A percentile compares a stretch with the other conserved stretches of the same genome.
Conservation (phyloP, 108 stramenopile species). For the Nitzschia putrida region DNA sequence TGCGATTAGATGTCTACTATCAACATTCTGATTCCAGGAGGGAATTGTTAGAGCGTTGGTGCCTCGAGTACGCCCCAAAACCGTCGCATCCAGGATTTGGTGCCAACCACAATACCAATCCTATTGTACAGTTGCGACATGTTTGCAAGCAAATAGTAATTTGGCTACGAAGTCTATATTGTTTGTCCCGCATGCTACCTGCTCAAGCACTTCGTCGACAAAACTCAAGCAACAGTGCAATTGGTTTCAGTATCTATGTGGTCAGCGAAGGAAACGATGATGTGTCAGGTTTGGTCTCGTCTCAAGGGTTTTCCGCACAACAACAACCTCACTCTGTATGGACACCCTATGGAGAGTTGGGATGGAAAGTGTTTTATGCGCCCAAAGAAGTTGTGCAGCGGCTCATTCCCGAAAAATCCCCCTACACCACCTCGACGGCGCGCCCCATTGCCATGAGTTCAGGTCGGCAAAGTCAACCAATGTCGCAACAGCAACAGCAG, state of each 20-base stretch:
- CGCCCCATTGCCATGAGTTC: conserved; percentile 20
- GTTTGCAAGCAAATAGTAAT: conserved; percentile 77
- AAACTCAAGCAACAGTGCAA: conserved; percentile 12
- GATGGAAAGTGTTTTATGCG: conserved; percentile 65
- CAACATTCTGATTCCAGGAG: conserved; percentile 53
- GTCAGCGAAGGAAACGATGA: conserved; percentile 47
- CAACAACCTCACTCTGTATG: conserved; percentile 29
- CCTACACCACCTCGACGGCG: conserved; percentile 21
- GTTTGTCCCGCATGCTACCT: conserved; percentile 70
- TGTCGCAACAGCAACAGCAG: conserved; percentile 1
- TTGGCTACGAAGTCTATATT: conserved; percentile 65
- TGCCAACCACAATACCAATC: conserved; percentile 27
- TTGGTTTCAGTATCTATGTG: conserved; percentile 66
- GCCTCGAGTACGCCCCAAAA: conserved; percentile 66
- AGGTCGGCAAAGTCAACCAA: conserved; percentile 3
- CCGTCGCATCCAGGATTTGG: conserved; percentile 6
- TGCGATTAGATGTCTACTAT: conserved; percentile 86
- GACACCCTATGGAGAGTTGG: conserved; percentile 64
- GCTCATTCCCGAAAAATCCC: conserved; percentile 22
- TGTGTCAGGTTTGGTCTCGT: conserved; percentile 27
- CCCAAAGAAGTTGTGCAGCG: conserved; percentile 29
- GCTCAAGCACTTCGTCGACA: conserved; percentile 47
- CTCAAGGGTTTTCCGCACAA: conserved; percentile 45
- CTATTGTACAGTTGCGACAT: conserved; percentile 67
- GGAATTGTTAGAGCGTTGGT: conserved; percentile 84